Conservation (phyloP, 2,329 filamentous ascomycete species). For the Neophaeococcomyces aloes region DNA sequence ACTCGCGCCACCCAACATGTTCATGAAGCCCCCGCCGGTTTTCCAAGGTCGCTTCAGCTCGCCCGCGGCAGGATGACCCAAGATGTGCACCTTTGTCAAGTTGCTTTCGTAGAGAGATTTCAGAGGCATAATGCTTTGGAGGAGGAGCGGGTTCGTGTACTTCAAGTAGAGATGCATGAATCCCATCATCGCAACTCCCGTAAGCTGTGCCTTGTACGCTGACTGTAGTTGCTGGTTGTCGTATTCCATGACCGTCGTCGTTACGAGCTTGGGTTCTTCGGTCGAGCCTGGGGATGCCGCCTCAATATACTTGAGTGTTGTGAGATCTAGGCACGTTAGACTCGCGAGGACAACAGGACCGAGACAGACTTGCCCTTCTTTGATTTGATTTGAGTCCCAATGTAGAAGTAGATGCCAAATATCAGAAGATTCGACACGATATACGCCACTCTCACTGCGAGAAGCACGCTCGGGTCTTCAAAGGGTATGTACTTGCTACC, state of each 20-base stretch:
- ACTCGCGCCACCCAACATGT: conserved; percentile 53
- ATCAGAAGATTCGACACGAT: conserved; percentile 72
- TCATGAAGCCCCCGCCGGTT: conserved; percentile 70
- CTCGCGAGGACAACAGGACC: not conserved
- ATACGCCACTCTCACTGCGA: conserved; percentile 54
- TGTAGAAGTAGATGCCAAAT: conserved; percentile 70
- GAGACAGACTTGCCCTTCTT: conserved; percentile 69
- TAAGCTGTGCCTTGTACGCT: conserved; percentile 80
- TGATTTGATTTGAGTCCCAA: conserved; percentile 75
- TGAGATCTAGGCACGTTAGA: conserved; percentile 57
- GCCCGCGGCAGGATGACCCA: conserved; percentile 73
- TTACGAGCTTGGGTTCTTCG: conserved; percentile 82
- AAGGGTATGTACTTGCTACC: conserved; percentile 92
- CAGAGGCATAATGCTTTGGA: conserved; percentile 96
- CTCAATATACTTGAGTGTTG: conserved; percentile 96
- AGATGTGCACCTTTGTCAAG: conserved; percentile 88
- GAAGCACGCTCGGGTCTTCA: conserved; percentile 67
- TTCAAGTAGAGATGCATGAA: conserved; percentile 99
- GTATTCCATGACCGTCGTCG: conserved; percentile 93
- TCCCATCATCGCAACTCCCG: conserved; percentile 95
- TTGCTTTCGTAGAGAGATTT: conserved; percentile 94
- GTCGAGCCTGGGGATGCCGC: conserved; percentile 83
- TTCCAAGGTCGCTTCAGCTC: conserved; percentile 97
- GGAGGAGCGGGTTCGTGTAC: conserved; percentile 97
- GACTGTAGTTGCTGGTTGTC: conserved; percentile 75